Base-by-base conservation (phyloP, 352 stramenopile species). In the Globisporangium nunn region DNA sequence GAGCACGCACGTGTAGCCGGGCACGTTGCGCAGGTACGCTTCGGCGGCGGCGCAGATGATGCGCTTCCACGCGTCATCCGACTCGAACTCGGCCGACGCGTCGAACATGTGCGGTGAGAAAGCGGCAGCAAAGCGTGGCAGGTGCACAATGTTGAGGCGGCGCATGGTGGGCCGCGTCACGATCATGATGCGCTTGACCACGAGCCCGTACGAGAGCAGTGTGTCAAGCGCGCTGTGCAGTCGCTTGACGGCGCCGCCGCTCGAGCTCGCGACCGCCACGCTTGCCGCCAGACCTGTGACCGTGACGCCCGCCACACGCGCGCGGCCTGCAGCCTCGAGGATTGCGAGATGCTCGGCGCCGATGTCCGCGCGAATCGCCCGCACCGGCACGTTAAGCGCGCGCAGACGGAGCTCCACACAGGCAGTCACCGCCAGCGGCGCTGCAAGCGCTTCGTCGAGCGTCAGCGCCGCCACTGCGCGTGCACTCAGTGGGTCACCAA, bases 101-200 rank as follows among this genome's bases (percentile, higher is more conserved):
- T 87, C 79, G 41, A 79, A 86, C 76, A 93, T 89, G 18, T 70
- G 64, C 5, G 82, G 80, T 11, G 51, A 57, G 44, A 93, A 93
- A 14, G 70, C 62, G 2, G 52, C 55, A 0, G 80, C 80, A 51
- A 93, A 93, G 10, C 82, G 71, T 43, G 82, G 82, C 51, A 93
- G 52, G 54, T 93, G 82, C 49, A 93, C 71, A 29, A 93, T 91
- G 49, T 93, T 93, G 46, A 93, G 62, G 4, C 80, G 77, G 0
- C 76, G 63, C 74, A 89, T 89, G 0, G 56, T 53, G 33, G 80
- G 80, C 18, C 65, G 67, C 2, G 68, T 59, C 41, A 90, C 80
- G 56, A 93, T 88, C 72, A 93, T 78, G 70, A 91, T 88, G 62
- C 82, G 65, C 68, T 93, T 93, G 43, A 91, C 75, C 39, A 93